Conservation (phyloP, 768 basidiomycete species). For the Russula earlei region DNA sequence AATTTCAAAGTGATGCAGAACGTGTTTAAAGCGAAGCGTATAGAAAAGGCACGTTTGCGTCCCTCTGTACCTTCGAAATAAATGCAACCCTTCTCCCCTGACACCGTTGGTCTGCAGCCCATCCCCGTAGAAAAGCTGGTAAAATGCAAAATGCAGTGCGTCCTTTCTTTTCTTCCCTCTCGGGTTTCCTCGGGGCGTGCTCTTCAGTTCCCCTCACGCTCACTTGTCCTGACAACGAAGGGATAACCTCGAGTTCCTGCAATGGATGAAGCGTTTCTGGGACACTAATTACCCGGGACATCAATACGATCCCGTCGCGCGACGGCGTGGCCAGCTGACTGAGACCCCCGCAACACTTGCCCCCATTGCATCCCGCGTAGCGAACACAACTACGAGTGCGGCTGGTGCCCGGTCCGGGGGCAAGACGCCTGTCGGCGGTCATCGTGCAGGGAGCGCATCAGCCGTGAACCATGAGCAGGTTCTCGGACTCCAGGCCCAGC, state of each 20-base stretch:
- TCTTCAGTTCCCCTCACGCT: neutral
- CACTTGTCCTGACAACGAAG: slow-evolving; percentile 28
- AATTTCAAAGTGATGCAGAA: slow-evolving; percentile 97
- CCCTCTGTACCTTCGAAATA: neutral
- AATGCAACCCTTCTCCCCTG: neutral
- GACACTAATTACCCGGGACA: slow-evolving; percentile 84
- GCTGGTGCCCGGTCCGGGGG: slow-evolving; percentile 45
- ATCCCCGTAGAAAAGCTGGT: slow-evolving; percentile 91
- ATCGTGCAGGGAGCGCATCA: slow-evolving; percentile 44
- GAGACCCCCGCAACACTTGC: slow-evolving; percentile 75
- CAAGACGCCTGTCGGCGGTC: slow-evolving; percentile 62
- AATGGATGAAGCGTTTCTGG: slow-evolving; percentile 97
- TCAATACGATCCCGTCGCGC: slow-evolving; percentile 74
- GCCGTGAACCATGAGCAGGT: slow-evolving; percentile 61
- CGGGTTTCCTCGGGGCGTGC: neutral
- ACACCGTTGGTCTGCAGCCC: slow-evolving; percentile 42
- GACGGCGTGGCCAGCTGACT: slow-evolving; percentile 68
- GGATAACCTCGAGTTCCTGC: slow-evolving; percentile 97
- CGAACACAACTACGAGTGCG: slow-evolving; percentile 31
- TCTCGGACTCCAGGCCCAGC: slow-evolving; percentile 59
- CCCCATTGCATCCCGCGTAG: slow-evolving; percentile 36
- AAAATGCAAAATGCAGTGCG: slow-evolving; percentile 99
- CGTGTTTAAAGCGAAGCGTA: slow-evolving; percentile 81
- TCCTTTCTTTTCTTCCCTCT: slow-evolving; percentile 22
- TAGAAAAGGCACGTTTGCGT: slow-evolving; percentile 68